Evolutionary conservation across 352 stramenopile species (phyloP).

Genomic region (Phytopythium vexans): DNA sequence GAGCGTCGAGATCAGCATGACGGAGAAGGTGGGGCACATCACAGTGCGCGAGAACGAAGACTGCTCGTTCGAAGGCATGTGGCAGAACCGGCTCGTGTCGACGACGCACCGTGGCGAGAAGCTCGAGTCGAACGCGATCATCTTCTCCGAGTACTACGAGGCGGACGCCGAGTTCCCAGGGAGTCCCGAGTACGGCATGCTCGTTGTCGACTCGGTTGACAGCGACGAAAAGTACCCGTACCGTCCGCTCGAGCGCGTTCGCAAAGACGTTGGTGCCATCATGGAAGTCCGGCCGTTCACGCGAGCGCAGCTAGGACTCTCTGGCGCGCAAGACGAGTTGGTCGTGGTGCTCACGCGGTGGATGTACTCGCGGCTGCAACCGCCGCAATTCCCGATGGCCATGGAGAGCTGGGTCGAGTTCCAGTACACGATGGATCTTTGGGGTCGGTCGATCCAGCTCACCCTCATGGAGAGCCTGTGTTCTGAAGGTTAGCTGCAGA

Average conservation of each 20-base stretch:
- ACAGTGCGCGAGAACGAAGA: slow-evolving; percentile 53
- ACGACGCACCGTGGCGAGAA: slow-evolving; percentile 19
- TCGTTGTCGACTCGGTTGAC: slow-evolving; percentile 34
- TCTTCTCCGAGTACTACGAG: slow-evolving; percentile 36
- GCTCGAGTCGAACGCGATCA: slow-evolving; percentile 40
- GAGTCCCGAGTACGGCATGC: slow-evolving; percentile 30
- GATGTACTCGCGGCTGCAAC: slow-evolving; percentile 22
- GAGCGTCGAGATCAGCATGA: slow-evolving; percentile 64
- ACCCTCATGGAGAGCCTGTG: slow-evolving; percentile 21
- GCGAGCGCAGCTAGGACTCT: neutral
- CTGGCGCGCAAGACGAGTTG: slow-evolving; percentile 7
- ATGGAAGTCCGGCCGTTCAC: slow-evolving; percentile 27
- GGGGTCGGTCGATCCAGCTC: slow-evolving; percentile 19
- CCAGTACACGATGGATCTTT: slow-evolving; percentile 24
- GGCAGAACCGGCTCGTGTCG: slow-evolving; percentile 46
- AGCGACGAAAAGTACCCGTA: slow-evolving; percentile 44
- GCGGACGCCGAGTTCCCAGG: slow-evolving; percentile 12
- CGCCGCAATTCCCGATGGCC: slow-evolving; percentile 18
- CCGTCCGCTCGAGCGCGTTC: slow-evolving; percentile 22
- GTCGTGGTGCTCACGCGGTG: slow-evolving; percentile 29
- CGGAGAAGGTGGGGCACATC: slow-evolving; percentile 50
- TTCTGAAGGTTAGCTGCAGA: neutral
- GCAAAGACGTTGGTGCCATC: slow-evolving; percentile 35
- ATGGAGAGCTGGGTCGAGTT: slow-evolving; percentile 17
- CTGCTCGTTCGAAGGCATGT: slow-evolving; percentile 22